Evolutionary conservation across 1,284 basidiomycete genomes (phyloP).

Genomic region (Microbotryum saponariae): DNA sequence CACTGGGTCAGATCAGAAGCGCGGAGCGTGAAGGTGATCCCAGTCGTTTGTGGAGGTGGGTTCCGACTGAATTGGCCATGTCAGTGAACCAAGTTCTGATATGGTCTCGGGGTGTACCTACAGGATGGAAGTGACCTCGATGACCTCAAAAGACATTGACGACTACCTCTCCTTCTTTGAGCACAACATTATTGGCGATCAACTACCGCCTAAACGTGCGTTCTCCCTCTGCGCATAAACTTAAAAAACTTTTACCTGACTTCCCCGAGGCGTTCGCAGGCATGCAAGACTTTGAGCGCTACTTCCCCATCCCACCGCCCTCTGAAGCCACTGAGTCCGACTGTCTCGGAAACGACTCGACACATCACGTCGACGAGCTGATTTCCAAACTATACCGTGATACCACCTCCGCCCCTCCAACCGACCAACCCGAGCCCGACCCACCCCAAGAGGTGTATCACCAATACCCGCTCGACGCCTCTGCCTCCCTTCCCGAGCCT

Average conservation of each 20-base stretch:
- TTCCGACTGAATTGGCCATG: too few relatives aligned
- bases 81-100: background rate
- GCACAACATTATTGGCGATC: constrained; percentile 12
- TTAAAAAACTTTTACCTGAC: too few relatives aligned
- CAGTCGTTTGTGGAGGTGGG: constrained; percentile 14
- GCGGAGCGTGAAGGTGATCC: constrained; percentile 6
- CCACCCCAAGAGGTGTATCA: background rate
- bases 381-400: background rate
- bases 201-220: constrained; percentile 12
- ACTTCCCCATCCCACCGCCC: constrained; percentile 8
- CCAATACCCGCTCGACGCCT: background rate
- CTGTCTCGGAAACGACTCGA: too few relatives aligned
- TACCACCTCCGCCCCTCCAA: background rate
- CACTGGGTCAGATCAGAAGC: background rate
- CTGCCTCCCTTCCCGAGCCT: too few relatives aligned
- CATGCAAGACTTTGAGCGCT: constrained; percentile 7
- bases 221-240: background rate
- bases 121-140: constrained; percentile 15
- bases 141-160: constrained; percentile 25
- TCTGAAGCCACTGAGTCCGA: background rate
- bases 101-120: background rate
- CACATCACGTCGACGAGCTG: too few relatives aligned
- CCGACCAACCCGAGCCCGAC: background rate
- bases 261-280: background rate
- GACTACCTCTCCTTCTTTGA: constrained; percentile 32